A percentile compares a stretch with the other conserved stretches of the same genome.
These are phyloP conservation scores for Mortierella hygrophila DNA, from an alignment of 192 early-diverging fungal species.

Conservation along the genomic window DNA sequence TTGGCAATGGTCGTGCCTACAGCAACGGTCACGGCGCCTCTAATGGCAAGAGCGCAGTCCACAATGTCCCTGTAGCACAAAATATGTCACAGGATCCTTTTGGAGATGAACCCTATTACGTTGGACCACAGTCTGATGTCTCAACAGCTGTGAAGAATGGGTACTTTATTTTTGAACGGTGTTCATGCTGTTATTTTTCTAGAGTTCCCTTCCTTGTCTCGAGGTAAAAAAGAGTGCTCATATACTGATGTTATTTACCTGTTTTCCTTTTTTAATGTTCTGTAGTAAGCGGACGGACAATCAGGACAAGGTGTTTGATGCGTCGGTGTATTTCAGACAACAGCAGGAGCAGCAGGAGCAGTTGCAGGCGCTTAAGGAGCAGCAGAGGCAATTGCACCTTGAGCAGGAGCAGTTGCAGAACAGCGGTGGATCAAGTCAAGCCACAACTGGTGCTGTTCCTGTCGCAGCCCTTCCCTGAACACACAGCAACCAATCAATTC, in stretches of 20 bases:
- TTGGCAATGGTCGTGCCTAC: constrained; percentile 16
- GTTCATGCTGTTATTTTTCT: not conserved
- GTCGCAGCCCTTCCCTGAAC: constrained; percentile 19
- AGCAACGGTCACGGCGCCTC: constrained; percentile 18
- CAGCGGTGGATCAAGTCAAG: constrained; percentile 28
- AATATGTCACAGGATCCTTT: constrained; percentile 24
- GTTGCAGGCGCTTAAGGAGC: constrained; percentile 32
- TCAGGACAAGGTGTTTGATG: constrained; percentile 55
- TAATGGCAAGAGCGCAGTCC: constrained; percentile 20
- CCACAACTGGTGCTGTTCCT: constrained; percentile 2
- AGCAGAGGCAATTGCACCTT: constrained; percentile 28
- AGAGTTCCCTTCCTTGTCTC: not conserved
- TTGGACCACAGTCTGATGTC: constrained; percentile 29
- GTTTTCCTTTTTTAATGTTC: not conserved
- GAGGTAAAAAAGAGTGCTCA: no score
- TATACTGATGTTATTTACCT: not conserved
- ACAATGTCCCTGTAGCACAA: not conserved
- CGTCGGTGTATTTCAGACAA: constrained; percentile 45
- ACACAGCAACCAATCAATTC: no score
- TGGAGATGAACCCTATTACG: constrained; percentile 32
- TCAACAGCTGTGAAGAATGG: constrained; percentile 49
- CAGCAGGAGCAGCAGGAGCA: constrained; percentile 54
- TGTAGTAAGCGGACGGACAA: constrained; percentile 49
- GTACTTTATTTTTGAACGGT: constrained; percentile 2
- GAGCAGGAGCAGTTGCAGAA: constrained; percentile 28